Evolutionary conservation across 305 asterid genomes (phyloP).

Genomic region (Fraxinus nigra): DNA sequence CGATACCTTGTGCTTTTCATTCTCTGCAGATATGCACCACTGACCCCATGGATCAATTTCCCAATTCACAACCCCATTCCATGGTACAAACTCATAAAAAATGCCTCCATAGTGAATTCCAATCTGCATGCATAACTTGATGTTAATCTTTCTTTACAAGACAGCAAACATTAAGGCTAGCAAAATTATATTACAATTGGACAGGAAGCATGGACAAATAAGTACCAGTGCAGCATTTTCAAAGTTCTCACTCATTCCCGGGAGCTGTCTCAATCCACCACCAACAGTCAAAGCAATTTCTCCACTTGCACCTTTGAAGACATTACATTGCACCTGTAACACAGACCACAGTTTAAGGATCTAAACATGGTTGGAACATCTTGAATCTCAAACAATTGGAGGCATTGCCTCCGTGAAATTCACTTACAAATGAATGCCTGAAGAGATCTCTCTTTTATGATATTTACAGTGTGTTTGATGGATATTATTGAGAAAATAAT

Average conservation of each 20-base stretch:
- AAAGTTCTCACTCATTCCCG: conserved; percentile 58
- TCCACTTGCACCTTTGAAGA: conserved; percentile 83
- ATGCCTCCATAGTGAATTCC: conserved; percentile 80
- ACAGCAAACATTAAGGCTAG: not conserved
- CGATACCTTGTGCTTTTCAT: conserved; percentile 62
- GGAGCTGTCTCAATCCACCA: conserved; percentile 87
- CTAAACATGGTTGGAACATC: not conserved
- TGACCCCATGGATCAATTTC: conserved; percentile 85
- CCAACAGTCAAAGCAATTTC: conserved; percentile 77
- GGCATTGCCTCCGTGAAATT: not conserved
- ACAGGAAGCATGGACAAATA: conserved; percentile 18
- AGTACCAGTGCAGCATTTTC: conserved; percentile 92
- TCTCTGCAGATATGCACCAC: conserved; percentile 82
- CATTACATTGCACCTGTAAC: conserved; percentile 81
- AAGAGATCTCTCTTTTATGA: not conserved
- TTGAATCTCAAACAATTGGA: not conserved
- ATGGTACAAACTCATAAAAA: conserved; percentile 86
- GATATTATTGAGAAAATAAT: too few relatives aligned
- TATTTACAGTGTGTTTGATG: not conserved
- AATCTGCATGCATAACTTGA: conserved; percentile 49
- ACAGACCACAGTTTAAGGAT: conserved; percentile 14
- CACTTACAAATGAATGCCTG: not conserved
- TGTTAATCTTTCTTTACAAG: conserved; percentile 8
- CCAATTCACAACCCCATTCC: conserved; percentile 88
- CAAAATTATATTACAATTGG: not conserved